Evolutionary conservation across 192 early-diverging fungal species (phyloP), one percentile per base, ranked within the genome.

Genomic region (Chytriomyces hyalinus): DNA sequence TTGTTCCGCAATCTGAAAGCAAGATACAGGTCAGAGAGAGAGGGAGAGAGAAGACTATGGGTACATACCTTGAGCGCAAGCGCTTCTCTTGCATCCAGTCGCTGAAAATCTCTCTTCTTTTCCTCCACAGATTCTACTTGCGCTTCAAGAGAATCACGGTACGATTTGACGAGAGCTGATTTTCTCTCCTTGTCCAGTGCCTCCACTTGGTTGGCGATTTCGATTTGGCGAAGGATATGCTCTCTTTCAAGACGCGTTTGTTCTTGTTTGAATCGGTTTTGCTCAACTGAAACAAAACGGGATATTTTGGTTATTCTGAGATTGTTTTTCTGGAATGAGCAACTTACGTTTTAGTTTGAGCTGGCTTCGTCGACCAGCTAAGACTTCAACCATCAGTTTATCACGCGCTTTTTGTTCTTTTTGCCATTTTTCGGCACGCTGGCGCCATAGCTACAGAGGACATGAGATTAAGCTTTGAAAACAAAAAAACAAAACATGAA

Each of bases 301-400:
- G 82, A 67, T 6, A 3, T 6, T 36, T 2, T 36, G 0, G 36
- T 36, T 36, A 36, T 63, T 11, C n/a, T 11, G 24, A 6, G 24
- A 26, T 26, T 26, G 24, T 26, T 26, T 26, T 26, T 26, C 24
- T 2, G 17, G 15, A 5, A 20, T n/a, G 26, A 7, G 70, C 8
- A 11, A 80, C 84, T 66, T 50, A 85, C 85, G 13, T 17, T 81
- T 69, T 68, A 76, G 53, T 43, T 81, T 24, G 9, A 89, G 76
- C 66, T 89, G 87, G 71, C 84, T 77, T 59, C 84, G 69, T 20
- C 87, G 76, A 6, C 79, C 83, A 6, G 70, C 68, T 0, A 89
- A 65, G 20, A 89, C 87, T 59, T 87, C 85, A 49, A 81, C 59
- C 87, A 89, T 89, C 6, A 89, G 69, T 44, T 70, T 70, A 71